Evolutionary conservation across 2,329 filamentous ascomycete genomes (phyloP).

Genomic region (Tolypocladium sp.): DNA sequence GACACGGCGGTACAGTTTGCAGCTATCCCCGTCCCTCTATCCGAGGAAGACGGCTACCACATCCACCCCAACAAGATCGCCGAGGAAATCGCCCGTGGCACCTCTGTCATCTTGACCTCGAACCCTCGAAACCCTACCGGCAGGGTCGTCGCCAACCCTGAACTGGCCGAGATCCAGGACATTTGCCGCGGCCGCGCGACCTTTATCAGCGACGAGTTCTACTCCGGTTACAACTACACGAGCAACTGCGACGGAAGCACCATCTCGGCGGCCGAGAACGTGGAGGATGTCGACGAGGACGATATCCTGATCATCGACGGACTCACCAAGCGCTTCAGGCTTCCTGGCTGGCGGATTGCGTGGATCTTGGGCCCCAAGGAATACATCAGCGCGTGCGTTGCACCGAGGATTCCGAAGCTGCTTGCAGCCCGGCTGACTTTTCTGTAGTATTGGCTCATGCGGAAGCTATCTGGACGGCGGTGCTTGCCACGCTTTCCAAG

Average conservation of each 20-base stretch:
- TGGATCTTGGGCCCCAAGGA: constrained; percentile 96
- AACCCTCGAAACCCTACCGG: constrained; percentile 95
- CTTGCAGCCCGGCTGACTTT: constrained; percentile 1
- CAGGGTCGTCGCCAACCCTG: constrained; percentile 73
- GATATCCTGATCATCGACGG: constrained; percentile 94
- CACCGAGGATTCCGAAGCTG: not conserved
- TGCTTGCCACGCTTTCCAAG: constrained; percentile 90
- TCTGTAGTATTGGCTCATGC: constrained; percentile 64
- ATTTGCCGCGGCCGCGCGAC: constrained; percentile 86
- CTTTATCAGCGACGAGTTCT: constrained; percentile 94
- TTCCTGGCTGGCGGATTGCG: constrained; percentile 92
- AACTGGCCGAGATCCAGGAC: constrained; percentile 84
- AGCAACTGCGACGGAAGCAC: constrained; percentile 83
- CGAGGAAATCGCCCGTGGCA: constrained; percentile 80
- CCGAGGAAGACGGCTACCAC: constrained; percentile 80
- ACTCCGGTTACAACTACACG: constrained; percentile 93
- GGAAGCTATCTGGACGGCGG: constrained; percentile 92
- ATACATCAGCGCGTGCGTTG: constrained; percentile 70
- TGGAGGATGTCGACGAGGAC: constrained; percentile 81
- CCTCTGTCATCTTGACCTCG: constrained; percentile 82
- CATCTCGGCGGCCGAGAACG: constrained; percentile 81
- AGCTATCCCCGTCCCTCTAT: constrained; percentile 76
- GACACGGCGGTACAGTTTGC: constrained; percentile 51
- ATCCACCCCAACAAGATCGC: constrained; percentile 90
- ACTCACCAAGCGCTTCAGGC: constrained; percentile 90